Evolutionary conservation across 768 basidiomycete species (phyloP), one percentile per base, ranked within the genome.

Genomic region (Rubroboletus pulcherrimus): DNA sequence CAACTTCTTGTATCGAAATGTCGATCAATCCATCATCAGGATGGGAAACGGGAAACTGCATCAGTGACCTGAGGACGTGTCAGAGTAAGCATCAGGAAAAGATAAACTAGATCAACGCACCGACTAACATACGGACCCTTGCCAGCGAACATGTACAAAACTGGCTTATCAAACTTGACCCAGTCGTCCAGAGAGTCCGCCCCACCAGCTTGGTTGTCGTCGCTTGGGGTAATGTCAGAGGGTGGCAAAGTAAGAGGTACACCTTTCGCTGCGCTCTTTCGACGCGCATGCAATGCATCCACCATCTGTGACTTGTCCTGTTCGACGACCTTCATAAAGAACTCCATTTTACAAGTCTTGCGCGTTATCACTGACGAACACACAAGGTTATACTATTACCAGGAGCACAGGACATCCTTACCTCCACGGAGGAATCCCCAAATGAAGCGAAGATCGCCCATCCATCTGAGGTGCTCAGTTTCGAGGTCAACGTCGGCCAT

Each of bases 401-500:
- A 50, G 39, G 15, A 38, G 1, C 10, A 19, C 15, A 14, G 1
- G 14, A 9, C 17, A 33, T 21, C 7, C 83, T 58, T 65, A 90
- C 90, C 63, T 69, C 86, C 89, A 48, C 82, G 77, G 4, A 94
- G 65, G 65, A 83, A 82, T 9, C 93, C 93, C 55, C 81, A 73
- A 31, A 86, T 67, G 69, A 95, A 95, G 9, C 93, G 85, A 12
- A 78, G 74, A 63, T 87, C 87, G 10, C 93, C 93, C 85, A 95
- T 86, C 86, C 89, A 93, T 9, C 91, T 81, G 40, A 94, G 71
- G 62, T 90, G 74, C 56, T 94, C 92, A 2, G 93, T 95, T 53
- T 87, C 87, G 43, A 90, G 72, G 71, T 93, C 92, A 39, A 92
- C 56, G 58, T 94, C 91, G 3, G 93, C 91, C 83, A 93, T 88